A percentile compares a stretch with the other conserved stretches of the same genome.
Evolutionary conservation across 2,329 filamentous ascomycete species (phyloP).

Genomic region (Botryotinia globosa): DNA sequence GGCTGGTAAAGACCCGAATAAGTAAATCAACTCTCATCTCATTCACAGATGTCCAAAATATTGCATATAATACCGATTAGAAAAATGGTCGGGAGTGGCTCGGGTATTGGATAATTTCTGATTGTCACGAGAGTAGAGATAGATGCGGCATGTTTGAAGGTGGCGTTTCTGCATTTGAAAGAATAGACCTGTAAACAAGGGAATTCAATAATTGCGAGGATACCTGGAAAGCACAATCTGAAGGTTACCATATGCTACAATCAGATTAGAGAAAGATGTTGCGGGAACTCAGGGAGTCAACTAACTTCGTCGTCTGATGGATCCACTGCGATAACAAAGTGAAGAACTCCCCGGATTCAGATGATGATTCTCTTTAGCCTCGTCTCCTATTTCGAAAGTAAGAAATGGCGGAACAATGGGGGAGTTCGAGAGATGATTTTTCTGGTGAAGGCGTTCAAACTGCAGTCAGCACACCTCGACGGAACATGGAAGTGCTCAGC

Average conservation of each 20-base stretch:
- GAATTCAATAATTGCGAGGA: not conserved
- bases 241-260: not conserved
- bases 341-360: not conserved
- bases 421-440: not conserved
- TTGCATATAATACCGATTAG: not conserved
- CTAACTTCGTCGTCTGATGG: not conserved
- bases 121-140: not conserved
- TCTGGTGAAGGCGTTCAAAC: not conserved
- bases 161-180: not conserved
- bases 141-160: not conserved
- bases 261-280: not conserved
- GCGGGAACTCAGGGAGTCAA: not conserved
- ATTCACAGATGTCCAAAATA: not conserved
- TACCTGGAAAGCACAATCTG: not conserved
- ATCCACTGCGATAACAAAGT: not conserved
- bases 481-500: not conserved
- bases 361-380: not conserved
- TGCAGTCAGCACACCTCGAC: constrained; percentile 5
- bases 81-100: not conserved
- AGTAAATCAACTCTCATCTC: not conserved
- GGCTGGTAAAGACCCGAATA: constrained; percentile 12
- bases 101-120: not conserved
- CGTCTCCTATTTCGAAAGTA: not conserved
- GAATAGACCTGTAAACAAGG: not conserved
- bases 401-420: not conserved